Evolutionary conservation across 179 eudicot species (phyloP).

Genomic region (Spinacia oleracea): DNA sequence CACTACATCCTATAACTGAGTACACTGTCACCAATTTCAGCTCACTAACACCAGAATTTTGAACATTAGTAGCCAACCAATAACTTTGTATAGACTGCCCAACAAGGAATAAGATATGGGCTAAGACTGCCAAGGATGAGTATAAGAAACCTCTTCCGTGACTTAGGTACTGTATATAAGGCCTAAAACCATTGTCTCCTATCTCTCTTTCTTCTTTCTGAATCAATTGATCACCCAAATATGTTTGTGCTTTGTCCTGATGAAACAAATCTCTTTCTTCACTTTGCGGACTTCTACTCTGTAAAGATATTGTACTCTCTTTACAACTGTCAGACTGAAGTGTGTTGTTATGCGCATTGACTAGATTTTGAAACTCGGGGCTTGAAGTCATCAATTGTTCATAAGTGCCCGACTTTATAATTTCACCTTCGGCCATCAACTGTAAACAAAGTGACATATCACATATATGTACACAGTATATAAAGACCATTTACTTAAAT

Average conservation of each 20-base stretch:
- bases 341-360: conserved; percentile 40
- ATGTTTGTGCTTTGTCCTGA: conserved; percentile 18
- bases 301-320: neutral
- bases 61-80: conserved; percentile 50
- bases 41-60: conserved; percentile 31
- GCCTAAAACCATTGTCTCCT: conserved; percentile 51
- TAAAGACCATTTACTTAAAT: neutral
- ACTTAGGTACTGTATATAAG: conserved; percentile 46
- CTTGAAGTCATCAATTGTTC: conserved; percentile 38
- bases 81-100: conserved; percentile 48
- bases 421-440: conserved; percentile 51
- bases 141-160: conserved; percentile 50
- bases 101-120: conserved; percentile 38
- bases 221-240: conserved; percentile 45
- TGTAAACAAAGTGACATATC: conserved; percentile 7
- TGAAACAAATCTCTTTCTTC: conserved; percentile 15
- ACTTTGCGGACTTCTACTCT: conserved; percentile 3
- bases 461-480: too few species aligned
- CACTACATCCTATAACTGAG: conserved; percentile 40
- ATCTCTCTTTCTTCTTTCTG: conserved; percentile 53
- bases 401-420: conserved; percentile 39
- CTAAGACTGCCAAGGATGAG: conserved; percentile 32
- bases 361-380: conserved; percentile 43
- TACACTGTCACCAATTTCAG: conserved; percentile 35
- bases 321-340: conserved; percentile 23